phyloP scores from a whole-genome alignment of 2,329 filamentous ascomycete genomes.

The Arachnomyces sp. region DNA sequence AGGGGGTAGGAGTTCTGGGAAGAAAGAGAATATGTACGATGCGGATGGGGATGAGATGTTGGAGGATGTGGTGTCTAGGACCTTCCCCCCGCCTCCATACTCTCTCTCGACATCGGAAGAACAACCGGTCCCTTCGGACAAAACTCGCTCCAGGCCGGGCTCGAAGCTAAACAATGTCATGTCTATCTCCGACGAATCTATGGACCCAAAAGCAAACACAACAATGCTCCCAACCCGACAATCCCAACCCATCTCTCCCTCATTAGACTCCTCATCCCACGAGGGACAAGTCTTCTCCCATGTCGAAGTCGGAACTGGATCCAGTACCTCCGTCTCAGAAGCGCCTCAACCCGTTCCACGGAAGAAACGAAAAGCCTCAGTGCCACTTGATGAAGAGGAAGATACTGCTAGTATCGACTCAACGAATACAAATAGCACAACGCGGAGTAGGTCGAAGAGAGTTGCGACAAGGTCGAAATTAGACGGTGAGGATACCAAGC shows the following conservation, averaged over 20 bases:
- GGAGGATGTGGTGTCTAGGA: not conserved
- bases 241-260: not conserved
- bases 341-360: not conserved
- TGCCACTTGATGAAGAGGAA: not conserved
- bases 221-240: not conserved
- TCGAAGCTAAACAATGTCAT: constrained; percentile 1
- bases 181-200: not conserved
- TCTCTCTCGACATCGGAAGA: not conserved
- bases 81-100: not conserved
- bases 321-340: no score
- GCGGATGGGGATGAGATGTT: not conserved
- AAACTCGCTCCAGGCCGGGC: not conserved
- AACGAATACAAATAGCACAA: no score
- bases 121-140: not conserved
- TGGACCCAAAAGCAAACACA: not conserved
- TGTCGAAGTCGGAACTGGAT: no score
- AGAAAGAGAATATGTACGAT: not conserved
- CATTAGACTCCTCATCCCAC: not conserved
- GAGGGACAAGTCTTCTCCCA: not conserved
- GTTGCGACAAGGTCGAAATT: not conserved
- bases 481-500: no score
- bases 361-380: constrained; percentile 5
- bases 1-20: not conserved
- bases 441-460: constrained; percentile 1
- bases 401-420: not conserved